phyloP scores from a whole-genome alignment of 768 basidiomycete species.

The Leccinellum luteum region DNA sequence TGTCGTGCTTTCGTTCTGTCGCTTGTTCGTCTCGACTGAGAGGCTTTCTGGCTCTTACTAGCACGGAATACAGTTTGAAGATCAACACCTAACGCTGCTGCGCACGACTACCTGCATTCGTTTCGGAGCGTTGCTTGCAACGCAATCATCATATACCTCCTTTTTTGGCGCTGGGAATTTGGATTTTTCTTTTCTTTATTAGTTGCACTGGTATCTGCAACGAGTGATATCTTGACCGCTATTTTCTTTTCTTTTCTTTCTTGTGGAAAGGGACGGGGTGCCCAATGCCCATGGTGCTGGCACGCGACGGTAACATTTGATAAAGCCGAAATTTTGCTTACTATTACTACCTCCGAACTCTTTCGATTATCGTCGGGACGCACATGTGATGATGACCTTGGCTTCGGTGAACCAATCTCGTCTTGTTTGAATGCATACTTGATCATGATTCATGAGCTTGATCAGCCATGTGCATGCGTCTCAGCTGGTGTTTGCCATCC shows the following conservation, averaged over 20 bases:
- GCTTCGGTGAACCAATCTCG: neutral
- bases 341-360: neutral
- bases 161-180: neutral
- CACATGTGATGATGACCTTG: neutral
- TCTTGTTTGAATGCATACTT: neutral
- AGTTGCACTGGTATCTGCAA: neutral
- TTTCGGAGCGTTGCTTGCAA: neutral
- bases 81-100: slow-evolving; percentile 36
- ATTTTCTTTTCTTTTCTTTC: neutral
- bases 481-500: neutral
- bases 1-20: neutral
- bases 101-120: neutral
- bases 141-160: neutral
- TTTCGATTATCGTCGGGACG: neutral
- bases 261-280: neutral
- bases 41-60: slow-evolving; percentile 15
- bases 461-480: neutral
- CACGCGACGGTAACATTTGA: neutral
- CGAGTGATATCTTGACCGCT: neutral
- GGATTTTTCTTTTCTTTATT: neutral
- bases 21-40: neutral
- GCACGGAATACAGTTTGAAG: slow-evolving; percentile 44
- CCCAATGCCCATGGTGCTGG: neutral
- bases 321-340: neutral
- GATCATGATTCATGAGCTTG: neutral